These are phyloP conservation scores for Apophysomyces variabilis DNA, from an alignment of 371 early-diverging fungal genomes.

Conservation along the genomic window DNA sequence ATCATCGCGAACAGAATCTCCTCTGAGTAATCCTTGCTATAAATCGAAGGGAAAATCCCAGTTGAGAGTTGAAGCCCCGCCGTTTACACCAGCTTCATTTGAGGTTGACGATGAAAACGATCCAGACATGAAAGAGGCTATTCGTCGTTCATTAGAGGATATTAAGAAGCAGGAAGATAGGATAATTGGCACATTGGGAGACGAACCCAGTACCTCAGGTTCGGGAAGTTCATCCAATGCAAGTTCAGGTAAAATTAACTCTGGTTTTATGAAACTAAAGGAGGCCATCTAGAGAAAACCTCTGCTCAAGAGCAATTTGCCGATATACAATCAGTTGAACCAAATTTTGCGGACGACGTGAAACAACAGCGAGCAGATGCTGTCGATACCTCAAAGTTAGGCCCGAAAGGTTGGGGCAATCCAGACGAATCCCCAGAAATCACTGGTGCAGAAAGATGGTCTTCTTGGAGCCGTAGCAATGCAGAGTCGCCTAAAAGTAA, in stretches of 20 bases:
- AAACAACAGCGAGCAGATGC: not conserved
- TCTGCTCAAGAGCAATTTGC: not conserved
- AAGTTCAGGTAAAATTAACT: not conserved
- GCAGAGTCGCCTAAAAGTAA: too few relatives aligned
- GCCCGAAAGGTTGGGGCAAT: not conserved
- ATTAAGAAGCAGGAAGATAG: conserved; percentile 10
- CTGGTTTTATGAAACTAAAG: not conserved
- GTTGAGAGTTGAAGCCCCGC: not conserved
- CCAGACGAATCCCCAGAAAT: not conserved
- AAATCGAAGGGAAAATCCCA: conserved; percentile 5
- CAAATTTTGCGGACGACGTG: conserved; percentile 20
- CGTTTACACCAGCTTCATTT: too few relatives aligned
- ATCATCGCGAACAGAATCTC: too few relatives aligned
- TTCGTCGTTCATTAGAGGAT: conserved; percentile 23
- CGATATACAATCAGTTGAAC: not conserved
- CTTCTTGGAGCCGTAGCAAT: too few relatives aligned
- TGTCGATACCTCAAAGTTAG: not conserved
- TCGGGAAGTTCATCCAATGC: not conserved
- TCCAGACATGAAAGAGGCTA: conserved; percentile 29
- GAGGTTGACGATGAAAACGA: conserved; percentile 1
- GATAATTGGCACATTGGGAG: conserved; percentile 8
- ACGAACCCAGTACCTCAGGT: not conserved
- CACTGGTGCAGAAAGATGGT: too few relatives aligned
- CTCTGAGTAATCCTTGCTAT: not conserved
- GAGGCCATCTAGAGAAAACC: not conserved